Evolutionary conservation across 225 moss, liverwort and hornwort species (phyloP), one percentile per base, ranked within the genome.

Genomic region (Physcomitrellopsis africana): DNA sequence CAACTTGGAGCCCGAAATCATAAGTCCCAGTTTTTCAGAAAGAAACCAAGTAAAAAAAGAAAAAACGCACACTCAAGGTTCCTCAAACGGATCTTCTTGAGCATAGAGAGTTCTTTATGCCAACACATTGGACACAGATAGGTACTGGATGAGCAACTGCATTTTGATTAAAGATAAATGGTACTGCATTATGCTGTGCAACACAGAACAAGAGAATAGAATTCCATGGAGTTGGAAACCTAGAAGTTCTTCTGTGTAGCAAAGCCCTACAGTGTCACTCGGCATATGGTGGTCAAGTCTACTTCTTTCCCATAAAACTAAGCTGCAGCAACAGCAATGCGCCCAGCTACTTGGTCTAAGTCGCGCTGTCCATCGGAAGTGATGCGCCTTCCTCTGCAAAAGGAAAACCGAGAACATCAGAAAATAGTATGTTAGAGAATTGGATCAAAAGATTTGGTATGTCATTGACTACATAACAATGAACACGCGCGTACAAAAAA

Each of bases 321-420:
- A 7, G 89, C 83, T 0, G 89, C 84, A 73, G 87, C 86, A 49
- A 83, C 79, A 7, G 84, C 87, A 56, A 91, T 93, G 47, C 93
- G 91, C 64, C 93, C 88, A 0, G 89, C 92, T 70, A 92, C 91
- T 79, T 93, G 91, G 76, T 93, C 93, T 13, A 89, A 77, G 76
- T 93, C 93, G 32, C 91, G 83, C 75, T 93, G 93, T 54, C 93
- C 93, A 12, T 86, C 84, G 1, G 86, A 89, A 13, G 91, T 91
- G 67, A 93, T 93, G 71, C 85, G 84, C 75, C 93, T 87, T 61
- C 91, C 89, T 56, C 92, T 90, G 83, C 17, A 60, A 44, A 46
- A 23, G 18, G 0, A 44, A 47, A 53, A 24, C 1, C 12, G 15
- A 8, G 3, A 5, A 45, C 41, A 9, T 72, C 1, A 54, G 3